Evolutionary conservation across 768 basidiomycete genomes (phyloP).

Genomic region (Lactarius pseudohatsudake): DNA sequence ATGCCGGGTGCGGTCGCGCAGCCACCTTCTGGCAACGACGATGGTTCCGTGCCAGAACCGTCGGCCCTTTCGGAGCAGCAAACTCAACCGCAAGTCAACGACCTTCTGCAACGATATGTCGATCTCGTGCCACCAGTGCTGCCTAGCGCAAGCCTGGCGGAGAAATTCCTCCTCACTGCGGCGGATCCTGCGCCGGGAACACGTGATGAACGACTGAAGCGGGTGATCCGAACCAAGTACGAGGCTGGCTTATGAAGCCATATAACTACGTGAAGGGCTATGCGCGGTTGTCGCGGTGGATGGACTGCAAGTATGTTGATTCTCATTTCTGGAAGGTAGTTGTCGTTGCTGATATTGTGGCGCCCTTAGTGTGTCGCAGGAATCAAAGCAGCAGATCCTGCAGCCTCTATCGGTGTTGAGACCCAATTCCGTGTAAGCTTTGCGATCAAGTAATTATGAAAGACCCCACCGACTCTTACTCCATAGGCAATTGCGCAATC

Average conservation of each 20-base stretch:
- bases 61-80: constrained; percentile 31
- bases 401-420: constrained; percentile 83
- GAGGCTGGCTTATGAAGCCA: constrained; percentile 93
- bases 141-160: constrained; percentile 76
- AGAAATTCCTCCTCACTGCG: constrained; percentile 87
- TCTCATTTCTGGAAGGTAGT: constrained; percentile 21
- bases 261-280: constrained; percentile 98
- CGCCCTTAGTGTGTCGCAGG: constrained; percentile 70
- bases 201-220: constrained; percentile 82
- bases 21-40: constrained; percentile 1
- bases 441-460: constrained; percentile 2
- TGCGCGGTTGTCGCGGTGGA: constrained; percentile 87
- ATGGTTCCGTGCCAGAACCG: constrained; percentile 23
- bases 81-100: constrained; percentile 18
- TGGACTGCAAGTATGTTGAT: constrained; percentile 78
- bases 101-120: constrained; percentile 36
- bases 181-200: constrained; percentile 93
- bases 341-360: not conserved
- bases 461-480: constrained; percentile 13
- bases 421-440: constrained; percentile 76
- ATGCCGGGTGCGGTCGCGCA: constrained; percentile 18
- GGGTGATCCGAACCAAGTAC: constrained; percentile 94
- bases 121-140: constrained; percentile 52
- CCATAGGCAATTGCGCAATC: constrained; percentile 74
- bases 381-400: constrained; percentile 88